Evolutionary conservation across 371 early-diverging fungal species (phyloP).

Genomic region (Rhizopus stolonifer): DNA sequence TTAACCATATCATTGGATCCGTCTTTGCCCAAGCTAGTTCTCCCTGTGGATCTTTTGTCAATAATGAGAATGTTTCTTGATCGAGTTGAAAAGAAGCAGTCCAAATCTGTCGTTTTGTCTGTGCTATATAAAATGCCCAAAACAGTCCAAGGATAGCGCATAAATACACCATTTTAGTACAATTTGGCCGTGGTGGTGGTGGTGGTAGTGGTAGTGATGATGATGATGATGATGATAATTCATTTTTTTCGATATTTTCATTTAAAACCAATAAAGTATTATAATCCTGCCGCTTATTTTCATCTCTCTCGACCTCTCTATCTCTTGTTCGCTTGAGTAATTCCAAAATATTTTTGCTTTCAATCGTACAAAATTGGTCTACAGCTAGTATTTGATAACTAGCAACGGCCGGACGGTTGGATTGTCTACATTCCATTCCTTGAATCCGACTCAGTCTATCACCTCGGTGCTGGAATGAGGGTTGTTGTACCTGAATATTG

Average conservation of each 20-base stretch:
- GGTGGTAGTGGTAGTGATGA: neutral
- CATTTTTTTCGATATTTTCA: no score
- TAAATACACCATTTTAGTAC: no score
- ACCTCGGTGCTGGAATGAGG: constrained; percentile 3
- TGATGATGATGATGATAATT: no score
- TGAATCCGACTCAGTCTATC: constrained; percentile 9
- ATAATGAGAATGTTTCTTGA: neutral
- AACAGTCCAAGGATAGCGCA: neutral
- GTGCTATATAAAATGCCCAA: neutral
- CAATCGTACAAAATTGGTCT: constrained; percentile 37
- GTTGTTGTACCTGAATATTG: constrained; percentile 13
- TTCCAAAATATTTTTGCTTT: constrained; percentile 31
- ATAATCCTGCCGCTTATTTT: constrained; percentile 1
- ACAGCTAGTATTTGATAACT: constrained; percentile 43
- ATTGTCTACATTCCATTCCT: constrained; percentile 25
- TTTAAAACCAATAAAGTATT: neutral
- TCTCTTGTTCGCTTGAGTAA: constrained; percentile 34
- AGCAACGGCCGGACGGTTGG: constrained; percentile 25
- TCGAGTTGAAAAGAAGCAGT: constrained; percentile 11
- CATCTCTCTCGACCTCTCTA: constrained; percentile 18
- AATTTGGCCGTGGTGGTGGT: neutral
- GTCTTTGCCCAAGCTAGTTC: constrained; percentile 3
- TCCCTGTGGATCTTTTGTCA: constrained; percentile 3
- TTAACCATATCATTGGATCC: constrained; percentile 18
- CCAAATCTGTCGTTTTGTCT: neutral